Percentiles rank a stretch among this genome's conserved stretches.
Conservation (phyloP, 108 stramenopile species). For the Nitzschia sp. region DNA sequence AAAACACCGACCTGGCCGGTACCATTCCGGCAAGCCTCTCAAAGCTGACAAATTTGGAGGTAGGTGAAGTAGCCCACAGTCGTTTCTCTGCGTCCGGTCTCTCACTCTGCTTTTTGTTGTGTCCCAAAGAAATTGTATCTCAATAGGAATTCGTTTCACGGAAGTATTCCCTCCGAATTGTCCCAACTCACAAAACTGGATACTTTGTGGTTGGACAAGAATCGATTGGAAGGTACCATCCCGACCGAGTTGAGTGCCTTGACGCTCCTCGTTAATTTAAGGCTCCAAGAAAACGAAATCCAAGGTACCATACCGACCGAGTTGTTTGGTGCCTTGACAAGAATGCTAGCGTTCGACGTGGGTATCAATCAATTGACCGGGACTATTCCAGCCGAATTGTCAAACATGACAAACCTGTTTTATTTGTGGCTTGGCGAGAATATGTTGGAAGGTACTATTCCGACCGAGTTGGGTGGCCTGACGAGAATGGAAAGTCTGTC, state of each 20-base stretch:
- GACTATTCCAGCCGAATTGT: not conserved
- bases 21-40: too few species aligned
- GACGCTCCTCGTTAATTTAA: not conserved
- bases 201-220: not conserved
- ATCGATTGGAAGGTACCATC: not conserved
- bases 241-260: not conserved
- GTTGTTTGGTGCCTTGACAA: not conserved
- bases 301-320: conserved; percentile 2
- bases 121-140: too few species aligned
- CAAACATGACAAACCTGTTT: not conserved
- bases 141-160: too few species aligned
- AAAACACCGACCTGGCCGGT: too few species aligned
- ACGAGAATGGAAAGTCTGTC: not conserved
- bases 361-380: not conserved
- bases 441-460: not conserved
- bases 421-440: conserved; percentile 1
- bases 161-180: conserved; percentile 25
- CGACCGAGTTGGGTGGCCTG: not conserved
- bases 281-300: not conserved
- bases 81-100: too few species aligned
- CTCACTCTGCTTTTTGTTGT: too few species aligned
- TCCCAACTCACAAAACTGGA: not conserved
- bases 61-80: too few species aligned
- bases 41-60: too few species aligned
- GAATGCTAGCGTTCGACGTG: not conserved